Percentiles rank a stretch among this genome's conserved stretches.
phyloP scores from a whole-genome alignment of 2,329 filamentous ascomycete genomes.

The Hypoxylon sp. region DNA sequence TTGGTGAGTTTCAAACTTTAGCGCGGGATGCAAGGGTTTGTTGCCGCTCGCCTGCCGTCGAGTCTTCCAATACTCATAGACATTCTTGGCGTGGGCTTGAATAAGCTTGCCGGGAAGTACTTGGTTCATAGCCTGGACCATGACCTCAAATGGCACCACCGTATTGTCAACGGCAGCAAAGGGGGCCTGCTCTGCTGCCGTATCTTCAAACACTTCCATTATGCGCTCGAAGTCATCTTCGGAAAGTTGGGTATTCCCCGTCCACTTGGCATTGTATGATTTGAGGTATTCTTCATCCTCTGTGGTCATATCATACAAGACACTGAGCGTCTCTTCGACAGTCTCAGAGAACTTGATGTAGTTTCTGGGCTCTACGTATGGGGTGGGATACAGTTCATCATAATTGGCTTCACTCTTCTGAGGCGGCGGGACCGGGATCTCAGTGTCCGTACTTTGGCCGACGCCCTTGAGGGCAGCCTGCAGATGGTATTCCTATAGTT shows the following conservation, averaged over 20 bases:
- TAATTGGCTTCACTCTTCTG: conserved; percentile 81
- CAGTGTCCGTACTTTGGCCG: conserved; percentile 70
- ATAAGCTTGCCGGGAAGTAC: conserved; percentile 66
- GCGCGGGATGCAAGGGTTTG: conserved; percentile 78
- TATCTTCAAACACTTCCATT: conserved; percentile 96
- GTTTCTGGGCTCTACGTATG: conserved; percentile 86
- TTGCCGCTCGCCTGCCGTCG: conserved; percentile 78
- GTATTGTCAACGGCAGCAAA: conserved; percentile 92
- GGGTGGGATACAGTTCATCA: conserved; percentile 86
- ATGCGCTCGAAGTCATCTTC: conserved; percentile 95
- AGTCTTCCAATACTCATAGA: conserved; percentile 92
- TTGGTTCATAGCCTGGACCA: conserved; percentile 76
- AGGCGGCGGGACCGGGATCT: conserved; percentile 76
- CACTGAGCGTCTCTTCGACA: conserved; percentile 93
- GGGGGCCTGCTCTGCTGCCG: conserved; percentile 84
- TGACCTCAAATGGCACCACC: conserved; percentile 81
- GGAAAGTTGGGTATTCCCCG: conserved; percentile 75
- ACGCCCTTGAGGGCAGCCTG: conserved; percentile 80
- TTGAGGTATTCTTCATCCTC: conserved; percentile 91
- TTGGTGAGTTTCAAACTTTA: conserved; percentile 95
- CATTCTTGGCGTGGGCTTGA: conserved; percentile 75
- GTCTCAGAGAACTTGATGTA: conserved; percentile 99
- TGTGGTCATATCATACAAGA: conserved; percentile 93
- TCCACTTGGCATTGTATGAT: conserved; percentile 83
- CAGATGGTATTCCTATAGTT: conserved; percentile 88